phyloP scores from a whole-genome alignment of 352 stramenopile genomes.

The Phytophthora pseudosyringae region DNA sequence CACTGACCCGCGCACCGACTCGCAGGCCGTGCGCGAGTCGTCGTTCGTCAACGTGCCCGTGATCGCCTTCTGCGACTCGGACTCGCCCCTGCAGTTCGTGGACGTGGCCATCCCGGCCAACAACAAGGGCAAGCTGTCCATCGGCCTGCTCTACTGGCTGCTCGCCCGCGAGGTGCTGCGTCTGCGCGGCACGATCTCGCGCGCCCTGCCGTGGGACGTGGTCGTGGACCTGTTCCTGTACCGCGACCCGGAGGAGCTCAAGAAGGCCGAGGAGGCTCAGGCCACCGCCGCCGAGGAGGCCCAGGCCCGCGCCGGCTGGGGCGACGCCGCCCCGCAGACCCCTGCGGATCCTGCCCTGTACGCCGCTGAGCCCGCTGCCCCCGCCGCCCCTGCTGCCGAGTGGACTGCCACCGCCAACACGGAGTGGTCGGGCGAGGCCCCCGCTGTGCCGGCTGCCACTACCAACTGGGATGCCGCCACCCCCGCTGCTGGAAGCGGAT shows the following conservation, averaged over 20 bases:
- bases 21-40: conserved; percentile 97
- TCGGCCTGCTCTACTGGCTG: conserved; percentile 99
- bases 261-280: conserved; percentile 98
- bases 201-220: conserved; percentile 96
- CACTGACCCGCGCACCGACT: conserved; percentile 99
- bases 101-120: conserved; percentile 99
- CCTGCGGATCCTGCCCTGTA: conserved; percentile 65
- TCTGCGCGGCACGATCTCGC: conserved; percentile 96
- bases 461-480: conserved; percentile 61
- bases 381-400: conserved; percentile 61
- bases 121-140: conserved; percentile 99
- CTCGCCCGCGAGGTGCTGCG: conserved; percentile 98
- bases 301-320: conserved; percentile 73
- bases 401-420: conserved; percentile 70
- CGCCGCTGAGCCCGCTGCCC: conserved; percentile 51
- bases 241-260: conserved; percentile 99
- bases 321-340: conserved; percentile 54
- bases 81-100: conserved; percentile 99
- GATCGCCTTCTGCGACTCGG: conserved; percentile 99
- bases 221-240: conserved; percentile 99
- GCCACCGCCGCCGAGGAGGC: conserved; percentile 84
- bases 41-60: conserved; percentile 99
- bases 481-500: conserved; percentile 63
- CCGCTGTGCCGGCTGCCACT: conserved; percentile 44
- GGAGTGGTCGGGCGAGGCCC: conserved; percentile 84